A percentile compares a stretch with the other conserved stretches of the same genome.
phyloP scores from a whole-genome alignment of 345 rosid genomes.

The Salix udensis region DNA sequence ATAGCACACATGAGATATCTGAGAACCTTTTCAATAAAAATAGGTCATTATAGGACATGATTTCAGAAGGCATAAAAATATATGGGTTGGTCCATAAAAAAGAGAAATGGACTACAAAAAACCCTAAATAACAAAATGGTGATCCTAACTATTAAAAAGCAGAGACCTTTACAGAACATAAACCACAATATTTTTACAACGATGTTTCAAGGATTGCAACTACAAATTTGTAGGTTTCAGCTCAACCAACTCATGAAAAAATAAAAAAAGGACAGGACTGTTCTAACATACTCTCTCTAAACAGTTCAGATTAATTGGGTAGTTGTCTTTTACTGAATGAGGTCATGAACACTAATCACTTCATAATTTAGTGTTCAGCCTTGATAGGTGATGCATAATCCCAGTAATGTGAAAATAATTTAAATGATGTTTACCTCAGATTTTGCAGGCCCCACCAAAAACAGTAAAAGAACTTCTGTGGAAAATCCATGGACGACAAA shows the following conservation, averaged over 20 bases:
- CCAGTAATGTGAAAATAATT: not conserved
- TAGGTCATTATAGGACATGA: not conserved
- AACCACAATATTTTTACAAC: not conserved
- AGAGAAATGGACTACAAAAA: not conserved
- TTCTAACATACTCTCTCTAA: not conserved
- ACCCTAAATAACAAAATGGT: not conserved
- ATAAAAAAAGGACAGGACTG: not conserved
- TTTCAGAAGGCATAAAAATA: not conserved
- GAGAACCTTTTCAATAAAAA: not conserved
- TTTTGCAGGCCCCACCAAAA: slow-evolving; percentile 41
- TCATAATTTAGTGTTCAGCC: not conserved
- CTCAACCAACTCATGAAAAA: not conserved
- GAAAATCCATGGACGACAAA: slow-evolving; percentile 24
- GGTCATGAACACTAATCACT: not conserved
- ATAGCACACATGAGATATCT: slow-evolving; percentile 8
- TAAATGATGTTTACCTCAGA: slow-evolving; percentile 22
- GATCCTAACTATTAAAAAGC: not conserved
- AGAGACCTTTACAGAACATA: not conserved
- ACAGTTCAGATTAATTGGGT: not conserved
- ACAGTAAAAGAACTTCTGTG: slow-evolving; percentile 31
- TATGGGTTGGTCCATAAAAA: not conserved
- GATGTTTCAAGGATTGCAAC: not conserved
- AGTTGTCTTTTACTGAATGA: not conserved
- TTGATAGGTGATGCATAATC: not conserved
- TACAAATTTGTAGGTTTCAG: not conserved